Conservation (phyloP, 148 eudicot genomes). For the Agrostemma githago region DNA sequence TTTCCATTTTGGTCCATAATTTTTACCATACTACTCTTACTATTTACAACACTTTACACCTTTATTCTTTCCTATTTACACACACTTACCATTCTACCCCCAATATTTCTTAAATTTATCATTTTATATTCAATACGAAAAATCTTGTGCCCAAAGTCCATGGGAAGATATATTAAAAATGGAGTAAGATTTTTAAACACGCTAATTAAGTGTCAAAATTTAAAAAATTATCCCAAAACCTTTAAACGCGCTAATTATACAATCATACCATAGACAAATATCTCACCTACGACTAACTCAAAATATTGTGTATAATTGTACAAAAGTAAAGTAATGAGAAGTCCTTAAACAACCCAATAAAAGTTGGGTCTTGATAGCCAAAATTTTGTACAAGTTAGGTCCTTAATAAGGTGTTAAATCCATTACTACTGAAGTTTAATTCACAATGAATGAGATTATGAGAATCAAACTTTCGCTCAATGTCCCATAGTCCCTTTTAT, state of each 20-base stretch:
- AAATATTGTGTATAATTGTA: not conserved
- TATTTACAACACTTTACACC: too few species aligned
- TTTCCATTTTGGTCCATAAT: too few species aligned
- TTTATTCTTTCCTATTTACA: too few species aligned
- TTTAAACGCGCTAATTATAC: not conserved
- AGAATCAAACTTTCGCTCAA: not conserved
- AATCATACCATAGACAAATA: not conserved
- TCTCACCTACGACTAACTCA: not conserved
- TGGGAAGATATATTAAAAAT: too few species aligned
- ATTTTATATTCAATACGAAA: too few species aligned
- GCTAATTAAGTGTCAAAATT: not conserved
- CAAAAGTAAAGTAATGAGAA: not conserved
- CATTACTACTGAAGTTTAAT: not conserved
- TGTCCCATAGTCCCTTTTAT: not conserved
- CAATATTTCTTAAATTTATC: too few species aligned
- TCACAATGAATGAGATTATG: not conserved
- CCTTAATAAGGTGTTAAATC: not conserved
- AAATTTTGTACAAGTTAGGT: not conserved
- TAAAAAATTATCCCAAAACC: not conserved
- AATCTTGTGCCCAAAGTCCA: too few species aligned
- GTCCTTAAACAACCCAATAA: not conserved
- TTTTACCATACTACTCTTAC: too few species aligned
- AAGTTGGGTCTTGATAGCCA: not conserved
- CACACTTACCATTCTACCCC: too few species aligned
- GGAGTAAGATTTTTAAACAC: too few species aligned